These are phyloP conservation scores for Naematelia aurantialba DNA, from an alignment of 768 basidiomycete species.

Conservation along the genomic window DNA sequence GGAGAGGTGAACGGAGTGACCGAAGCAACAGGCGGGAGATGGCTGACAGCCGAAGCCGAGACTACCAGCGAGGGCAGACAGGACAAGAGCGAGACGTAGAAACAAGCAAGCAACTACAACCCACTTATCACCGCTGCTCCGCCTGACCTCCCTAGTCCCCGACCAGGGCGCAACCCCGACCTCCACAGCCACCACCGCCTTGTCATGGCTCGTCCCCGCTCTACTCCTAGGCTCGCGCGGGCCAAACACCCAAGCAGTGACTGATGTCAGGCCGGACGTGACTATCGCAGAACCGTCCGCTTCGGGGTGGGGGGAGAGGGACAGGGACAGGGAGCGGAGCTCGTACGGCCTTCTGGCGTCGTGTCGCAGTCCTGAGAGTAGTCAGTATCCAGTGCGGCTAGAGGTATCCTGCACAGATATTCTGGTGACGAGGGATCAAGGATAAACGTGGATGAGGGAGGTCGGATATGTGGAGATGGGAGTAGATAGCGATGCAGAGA, in stretches of 20 bases:
- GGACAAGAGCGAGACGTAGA: neutral
- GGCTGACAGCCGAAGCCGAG: too few species aligned
- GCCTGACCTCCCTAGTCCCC: slow-evolving; percentile 66
- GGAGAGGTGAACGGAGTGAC: too few species aligned
- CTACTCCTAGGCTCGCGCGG: slow-evolving; percentile 83
- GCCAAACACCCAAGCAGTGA: slow-evolving; percentile 82
- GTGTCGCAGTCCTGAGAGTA: slow-evolving; percentile 65
- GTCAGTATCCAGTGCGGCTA: neutral
- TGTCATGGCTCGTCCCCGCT: slow-evolving; percentile 76
- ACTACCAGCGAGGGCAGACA: too few species aligned
- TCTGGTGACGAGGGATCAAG: neutral
- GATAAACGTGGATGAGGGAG: neutral
- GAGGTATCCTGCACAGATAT: neutral
- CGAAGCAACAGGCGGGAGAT: too few species aligned
- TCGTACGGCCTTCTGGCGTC: slow-evolving; percentile 92
- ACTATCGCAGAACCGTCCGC: slow-evolving; percentile 83
- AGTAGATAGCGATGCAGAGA: too few species aligned
- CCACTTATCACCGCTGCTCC: slow-evolving; percentile 82
- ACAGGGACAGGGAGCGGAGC: slow-evolving; percentile 73
- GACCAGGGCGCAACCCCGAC: slow-evolving; percentile 83
- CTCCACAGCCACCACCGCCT: slow-evolving; percentile 84
- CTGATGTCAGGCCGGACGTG: slow-evolving; percentile 84
- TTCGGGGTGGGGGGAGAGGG: slow-evolving; percentile 63
- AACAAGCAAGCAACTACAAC: slow-evolving; percentile 42
- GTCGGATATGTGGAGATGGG: neutral